A percentile compares a stretch with the other conserved stretches of the same genome.
phyloP scores from a whole-genome alignment of 2,329 filamentous ascomycete genomes.

The Sporothrix luriei region DNA sequence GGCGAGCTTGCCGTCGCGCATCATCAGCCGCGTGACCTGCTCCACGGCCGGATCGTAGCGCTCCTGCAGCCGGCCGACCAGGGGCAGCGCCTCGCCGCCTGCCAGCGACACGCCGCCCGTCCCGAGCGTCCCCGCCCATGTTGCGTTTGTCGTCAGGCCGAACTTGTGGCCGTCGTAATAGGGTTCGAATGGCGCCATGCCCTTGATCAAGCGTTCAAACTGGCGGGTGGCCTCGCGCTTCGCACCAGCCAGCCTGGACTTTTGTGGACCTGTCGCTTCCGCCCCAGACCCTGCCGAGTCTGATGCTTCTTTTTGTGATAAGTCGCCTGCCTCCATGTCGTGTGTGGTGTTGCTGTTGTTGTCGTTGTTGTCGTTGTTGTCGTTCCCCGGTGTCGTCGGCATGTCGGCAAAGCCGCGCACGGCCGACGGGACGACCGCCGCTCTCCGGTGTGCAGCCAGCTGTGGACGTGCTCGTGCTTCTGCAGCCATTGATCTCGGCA shows the following conservation, averaged over 20 bases:
- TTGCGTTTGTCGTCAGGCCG: conserved; percentile 59
- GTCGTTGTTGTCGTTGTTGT: not conserved
- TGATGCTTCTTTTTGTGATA: conserved; percentile 1
- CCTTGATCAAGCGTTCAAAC: conserved; percentile 43
- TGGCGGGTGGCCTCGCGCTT: conserved; percentile 49
- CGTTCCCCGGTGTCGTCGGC: conserved; percentile 23
- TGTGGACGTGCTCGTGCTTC: not conserved
- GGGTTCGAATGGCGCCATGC: conserved; percentile 42
- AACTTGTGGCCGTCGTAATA: conserved; percentile 70
- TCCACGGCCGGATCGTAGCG: conserved; percentile 83
- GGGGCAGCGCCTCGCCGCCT: conserved; percentile 58
- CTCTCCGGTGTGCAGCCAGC: not conserved
- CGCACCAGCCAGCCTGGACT: conserved; percentile 42
- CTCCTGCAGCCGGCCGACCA: conserved; percentile 67
- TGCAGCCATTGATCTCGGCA: not conserved
- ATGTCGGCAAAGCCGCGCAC: conserved; percentile 41
- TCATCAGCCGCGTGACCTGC: conserved; percentile 87
- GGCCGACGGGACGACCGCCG: conserved; percentile 32
- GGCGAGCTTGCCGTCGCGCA: conserved; percentile 88
- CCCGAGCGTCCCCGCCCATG: conserved; percentile 13
- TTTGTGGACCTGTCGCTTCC: not conserved
- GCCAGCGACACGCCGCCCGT: not conserved
- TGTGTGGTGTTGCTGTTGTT: not conserved
- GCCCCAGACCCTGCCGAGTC: not conserved
- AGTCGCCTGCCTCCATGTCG: not conserved